Conservation (phyloP, 2,329 filamentous ascomycete genomes). For the Pseudogymnoascus sp. region DNA sequence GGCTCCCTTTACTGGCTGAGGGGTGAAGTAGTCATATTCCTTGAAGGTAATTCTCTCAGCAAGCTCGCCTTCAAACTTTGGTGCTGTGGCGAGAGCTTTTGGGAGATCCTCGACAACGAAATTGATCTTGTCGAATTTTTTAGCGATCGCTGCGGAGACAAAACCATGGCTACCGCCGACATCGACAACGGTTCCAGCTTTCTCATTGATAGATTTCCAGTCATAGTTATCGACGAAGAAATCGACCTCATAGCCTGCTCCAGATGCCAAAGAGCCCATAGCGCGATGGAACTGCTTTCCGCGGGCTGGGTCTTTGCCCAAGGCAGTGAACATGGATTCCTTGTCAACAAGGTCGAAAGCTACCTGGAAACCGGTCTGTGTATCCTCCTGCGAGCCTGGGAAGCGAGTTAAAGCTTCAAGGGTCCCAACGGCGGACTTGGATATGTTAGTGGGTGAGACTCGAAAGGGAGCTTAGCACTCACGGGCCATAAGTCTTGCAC, state of each 20-base stretch:
- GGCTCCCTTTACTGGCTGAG: conserved; percentile 34
- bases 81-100: conserved; percentile 40
- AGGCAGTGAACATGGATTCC: conserved; percentile 47
- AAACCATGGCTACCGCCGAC: conserved; percentile 52
- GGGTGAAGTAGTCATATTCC: conserved; percentile 38
- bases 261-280: conserved; percentile 46
- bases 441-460: background rate
- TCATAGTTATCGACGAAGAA: conserved; percentile 48
- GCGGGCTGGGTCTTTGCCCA: conserved; percentile 39
- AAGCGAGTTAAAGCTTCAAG: conserved; percentile 36
- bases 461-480: conserved; percentile 5
- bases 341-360: conserved; percentile 41
- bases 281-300: conserved; percentile 45
- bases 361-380: conserved; percentile 42
- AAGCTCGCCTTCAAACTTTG: conserved; percentile 33
- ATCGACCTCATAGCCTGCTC: conserved; percentile 46
- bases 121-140: conserved; percentile 39
- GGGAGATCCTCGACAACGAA: conserved; percentile 49
- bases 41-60: conserved; percentile 22
- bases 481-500: conserved; percentile 40
- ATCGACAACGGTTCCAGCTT: conserved; percentile 45
- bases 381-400: conserved; percentile 41
- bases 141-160: conserved; percentile 46
- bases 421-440: conserved; percentile 38
- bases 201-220: conserved; percentile 38